Conservation (phyloP, 768 basidiomycete genomes). For the Holtermannia corniformis region DNA sequence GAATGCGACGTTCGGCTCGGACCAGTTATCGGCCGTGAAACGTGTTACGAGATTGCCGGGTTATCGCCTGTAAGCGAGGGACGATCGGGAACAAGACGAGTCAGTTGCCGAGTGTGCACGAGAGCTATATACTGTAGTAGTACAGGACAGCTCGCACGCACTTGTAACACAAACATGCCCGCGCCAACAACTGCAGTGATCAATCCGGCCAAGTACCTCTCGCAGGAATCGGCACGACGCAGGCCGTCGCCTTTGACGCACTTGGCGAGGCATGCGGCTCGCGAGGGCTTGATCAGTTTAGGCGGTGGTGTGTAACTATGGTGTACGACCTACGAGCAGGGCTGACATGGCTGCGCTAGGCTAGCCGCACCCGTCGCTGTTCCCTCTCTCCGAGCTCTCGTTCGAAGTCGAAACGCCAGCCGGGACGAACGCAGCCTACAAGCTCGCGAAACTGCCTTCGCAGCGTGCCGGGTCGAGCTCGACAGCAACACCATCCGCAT, state of each 20-base stretch:
- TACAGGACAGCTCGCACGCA: too few relatives aligned
- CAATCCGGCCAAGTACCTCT: not conserved
- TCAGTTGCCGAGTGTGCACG: too few relatives aligned
- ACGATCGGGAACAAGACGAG: not conserved
- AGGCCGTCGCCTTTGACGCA: not conserved
- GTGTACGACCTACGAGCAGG: not conserved
- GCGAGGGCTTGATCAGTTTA: not conserved
- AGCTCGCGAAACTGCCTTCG: not conserved
- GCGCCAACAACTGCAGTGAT: not conserved
- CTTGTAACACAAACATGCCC: not conserved
- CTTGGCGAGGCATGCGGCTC: not conserved
- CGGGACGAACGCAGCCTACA: not conserved
- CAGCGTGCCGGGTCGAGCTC: not conserved
- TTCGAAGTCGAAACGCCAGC: not conserved
- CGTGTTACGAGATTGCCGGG: not conserved
- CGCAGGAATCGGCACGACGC: not conserved
- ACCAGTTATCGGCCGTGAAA: not conserved
- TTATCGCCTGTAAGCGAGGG: too few relatives aligned
- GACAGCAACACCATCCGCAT: too few relatives aligned
- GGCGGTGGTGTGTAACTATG: not conserved
- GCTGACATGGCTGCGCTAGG: not conserved
- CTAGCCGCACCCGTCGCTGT: not conserved
- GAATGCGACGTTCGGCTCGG: not conserved
- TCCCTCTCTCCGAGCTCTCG: not conserved
- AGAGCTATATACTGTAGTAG: too few relatives aligned